phyloP scores from a whole-genome alignment of 306 rosid species.

The Fragaria nilgerrensis region DNA sequence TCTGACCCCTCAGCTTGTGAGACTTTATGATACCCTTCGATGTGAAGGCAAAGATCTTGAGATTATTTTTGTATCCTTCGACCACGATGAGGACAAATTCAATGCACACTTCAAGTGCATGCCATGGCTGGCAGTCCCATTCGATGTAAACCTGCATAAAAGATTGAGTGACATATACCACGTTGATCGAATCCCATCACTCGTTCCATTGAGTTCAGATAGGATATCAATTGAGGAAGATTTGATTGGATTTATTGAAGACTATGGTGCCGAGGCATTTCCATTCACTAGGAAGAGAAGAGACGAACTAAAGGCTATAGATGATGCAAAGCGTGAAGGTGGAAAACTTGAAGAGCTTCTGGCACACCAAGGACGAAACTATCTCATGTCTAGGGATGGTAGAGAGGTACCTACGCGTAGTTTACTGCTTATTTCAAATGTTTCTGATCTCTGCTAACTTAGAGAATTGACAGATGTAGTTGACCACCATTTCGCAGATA shows the following conservation, averaged over 20 bases:
- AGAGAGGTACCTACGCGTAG: constrained; percentile 48
- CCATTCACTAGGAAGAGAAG: constrained; percentile 77
- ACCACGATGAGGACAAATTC: constrained; percentile 58
- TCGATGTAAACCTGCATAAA: constrained; percentile 51
- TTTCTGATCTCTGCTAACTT: neutral
- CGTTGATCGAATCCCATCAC: constrained; percentile 67
- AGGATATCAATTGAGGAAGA: constrained; percentile 50
- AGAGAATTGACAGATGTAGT: neutral
- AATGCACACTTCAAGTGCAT: constrained; percentile 57
- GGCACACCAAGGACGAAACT: constrained; percentile 51
- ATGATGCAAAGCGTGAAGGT: constrained; percentile 57
- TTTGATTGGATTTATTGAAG: constrained; percentile 69
- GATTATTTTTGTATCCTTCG: constrained; percentile 74
- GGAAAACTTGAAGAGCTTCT: constrained; percentile 64
- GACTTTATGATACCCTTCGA: constrained; percentile 54
- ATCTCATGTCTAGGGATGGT: constrained; percentile 54
- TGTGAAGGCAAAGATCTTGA: constrained; percentile 48
- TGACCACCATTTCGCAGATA: constrained; percentile 38
- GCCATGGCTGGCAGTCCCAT: constrained; percentile 92
- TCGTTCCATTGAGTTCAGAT: constrained; percentile 54
- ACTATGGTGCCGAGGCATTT: constrained; percentile 82
- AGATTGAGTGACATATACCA: constrained; percentile 46
- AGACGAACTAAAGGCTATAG: constrained; percentile 60
- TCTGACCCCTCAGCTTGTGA: constrained; percentile 61
- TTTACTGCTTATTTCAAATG: neutral